Evolutionary conservation across 371 early-diverging fungal genomes (phyloP).

Genomic region (Dinochytrium kinnereticum): DNA sequence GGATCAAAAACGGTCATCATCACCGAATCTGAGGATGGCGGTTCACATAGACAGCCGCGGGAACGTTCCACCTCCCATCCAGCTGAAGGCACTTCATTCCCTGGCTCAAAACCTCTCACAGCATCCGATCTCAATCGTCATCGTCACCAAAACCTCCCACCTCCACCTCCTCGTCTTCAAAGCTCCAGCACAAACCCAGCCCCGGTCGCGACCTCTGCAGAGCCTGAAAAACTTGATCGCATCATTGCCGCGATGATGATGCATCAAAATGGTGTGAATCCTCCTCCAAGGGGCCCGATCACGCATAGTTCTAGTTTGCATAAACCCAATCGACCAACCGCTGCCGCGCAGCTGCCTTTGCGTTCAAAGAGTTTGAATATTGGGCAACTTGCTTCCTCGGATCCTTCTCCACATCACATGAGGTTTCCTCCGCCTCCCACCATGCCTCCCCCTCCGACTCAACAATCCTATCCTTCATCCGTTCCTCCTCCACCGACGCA

Average conservation of each 20-base stretch:
- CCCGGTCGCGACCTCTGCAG: constrained; percentile 1
- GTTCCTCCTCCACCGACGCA: too few relatives aligned
- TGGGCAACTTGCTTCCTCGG: too few relatives aligned
- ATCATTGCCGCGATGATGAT: constrained; percentile 14
- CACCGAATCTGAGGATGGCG: background rate
- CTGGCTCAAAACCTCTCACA: background rate
- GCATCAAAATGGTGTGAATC: background rate
- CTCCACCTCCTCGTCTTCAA: constrained; percentile 12
- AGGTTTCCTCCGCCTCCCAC: too few relatives aligned
- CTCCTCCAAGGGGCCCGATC: background rate
- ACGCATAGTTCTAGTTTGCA: background rate
- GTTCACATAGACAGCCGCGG: background rate
- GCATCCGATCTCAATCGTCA: too few relatives aligned
- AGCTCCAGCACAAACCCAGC: background rate
- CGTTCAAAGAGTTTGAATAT: constrained; percentile 4
- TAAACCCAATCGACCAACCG: background rate
- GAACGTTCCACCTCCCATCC: background rate
- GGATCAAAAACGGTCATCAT: too few relatives aligned
- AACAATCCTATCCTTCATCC: too few relatives aligned
- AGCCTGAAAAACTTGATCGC: constrained; percentile 10
- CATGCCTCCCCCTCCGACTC: too few relatives aligned
- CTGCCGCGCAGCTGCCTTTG: background rate
- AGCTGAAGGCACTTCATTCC: background rate
- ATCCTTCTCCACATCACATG: too few relatives aligned
- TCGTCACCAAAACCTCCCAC: background rate